Evolutionary conservation across 2,329 filamentous ascomycete species (phyloP).

Genomic region (Alternaria sp.): DNA sequence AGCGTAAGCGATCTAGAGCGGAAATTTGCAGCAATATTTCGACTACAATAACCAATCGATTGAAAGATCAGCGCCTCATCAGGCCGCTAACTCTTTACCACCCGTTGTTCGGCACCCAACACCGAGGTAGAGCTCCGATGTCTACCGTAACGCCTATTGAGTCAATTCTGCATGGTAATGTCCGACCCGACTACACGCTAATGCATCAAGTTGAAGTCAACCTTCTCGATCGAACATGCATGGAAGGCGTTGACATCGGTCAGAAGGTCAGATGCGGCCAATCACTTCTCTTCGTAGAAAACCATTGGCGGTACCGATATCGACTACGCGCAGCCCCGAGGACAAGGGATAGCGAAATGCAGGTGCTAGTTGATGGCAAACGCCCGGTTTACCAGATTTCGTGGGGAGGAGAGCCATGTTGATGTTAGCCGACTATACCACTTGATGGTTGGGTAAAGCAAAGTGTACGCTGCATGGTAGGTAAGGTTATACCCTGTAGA

Average conservation of each 20-base stretch:
- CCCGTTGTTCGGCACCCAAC: neutral
- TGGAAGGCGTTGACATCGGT: conserved; percentile 9
- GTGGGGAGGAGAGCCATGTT: neutral
- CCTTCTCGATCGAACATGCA: conserved; percentile 5
- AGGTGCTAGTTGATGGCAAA: conserved; percentile 4
- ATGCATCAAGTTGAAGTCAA: neutral
- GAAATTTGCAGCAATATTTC: neutral
- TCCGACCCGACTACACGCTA: conserved; percentile 9
- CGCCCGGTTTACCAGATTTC: conserved; percentile 1
- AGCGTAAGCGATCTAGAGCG: too few relatives aligned
- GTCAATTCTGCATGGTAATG: neutral
- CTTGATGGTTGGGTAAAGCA: neutral
- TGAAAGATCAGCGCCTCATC: neutral
- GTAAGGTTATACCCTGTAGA: neutral
- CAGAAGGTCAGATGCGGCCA: conserved; percentile 7
- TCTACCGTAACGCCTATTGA: neutral
- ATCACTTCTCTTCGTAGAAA: neutral
- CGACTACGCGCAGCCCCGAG: neutral
- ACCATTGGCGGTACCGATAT: conserved; percentile 2
- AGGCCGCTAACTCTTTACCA: neutral
- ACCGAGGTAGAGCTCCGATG: neutral
- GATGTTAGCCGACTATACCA: neutral
- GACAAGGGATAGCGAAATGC: conserved; percentile 5
- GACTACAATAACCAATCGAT: too few relatives aligned
- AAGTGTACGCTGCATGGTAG: neutral